A percentile compares a stretch with the other conserved stretches of the same genome.
Evolutionary conservation across 805 yeast species (phyloP).

Genomic region (Spathaspora passalidarum): DNA sequence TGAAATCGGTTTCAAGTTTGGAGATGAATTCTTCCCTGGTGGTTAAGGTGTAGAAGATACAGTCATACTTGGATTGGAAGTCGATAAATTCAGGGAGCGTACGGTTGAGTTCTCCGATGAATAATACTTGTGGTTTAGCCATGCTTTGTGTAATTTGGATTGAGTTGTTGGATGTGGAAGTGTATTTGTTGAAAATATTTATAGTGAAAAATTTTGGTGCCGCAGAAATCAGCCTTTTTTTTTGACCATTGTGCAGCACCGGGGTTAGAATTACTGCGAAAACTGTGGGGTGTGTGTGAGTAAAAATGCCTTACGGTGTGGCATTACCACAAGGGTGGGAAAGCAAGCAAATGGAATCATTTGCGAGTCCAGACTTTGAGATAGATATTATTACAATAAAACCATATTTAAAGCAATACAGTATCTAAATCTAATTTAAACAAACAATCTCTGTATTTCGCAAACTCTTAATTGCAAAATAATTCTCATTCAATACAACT

Average conservation of each 20-base stretch:
- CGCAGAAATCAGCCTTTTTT: background rate
- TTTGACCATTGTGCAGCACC: no score
- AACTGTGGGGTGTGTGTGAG: background rate
- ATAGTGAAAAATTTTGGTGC: background rate
- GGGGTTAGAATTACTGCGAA: background rate
- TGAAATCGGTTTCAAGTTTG: slow-evolving; percentile 39
- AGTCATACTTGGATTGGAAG: slow-evolving; percentile 37
- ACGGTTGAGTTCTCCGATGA: slow-evolving; percentile 50
- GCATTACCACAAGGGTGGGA: no score
- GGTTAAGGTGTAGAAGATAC: slow-evolving; percentile 38
- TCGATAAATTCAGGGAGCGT: slow-evolving; percentile 44
- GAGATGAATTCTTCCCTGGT: slow-evolving; percentile 39
- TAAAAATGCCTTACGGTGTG: background rate
- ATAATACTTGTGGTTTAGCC: slow-evolving; percentile 39
- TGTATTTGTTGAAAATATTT: background rate
- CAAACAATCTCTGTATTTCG: background rate
- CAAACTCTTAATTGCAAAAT: background rate
- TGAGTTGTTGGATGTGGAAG: no score
- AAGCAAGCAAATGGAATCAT: no score
- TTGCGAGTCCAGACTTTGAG: no score
- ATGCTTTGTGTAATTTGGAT: slow-evolving; percentile 6
- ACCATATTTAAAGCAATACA: no score
- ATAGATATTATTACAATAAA: no score
- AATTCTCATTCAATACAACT: background rate
- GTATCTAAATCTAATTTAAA: no score